Base-by-base conservation (phyloP, 306 rosid genomes). In the Biancaea sappan region DNA sequence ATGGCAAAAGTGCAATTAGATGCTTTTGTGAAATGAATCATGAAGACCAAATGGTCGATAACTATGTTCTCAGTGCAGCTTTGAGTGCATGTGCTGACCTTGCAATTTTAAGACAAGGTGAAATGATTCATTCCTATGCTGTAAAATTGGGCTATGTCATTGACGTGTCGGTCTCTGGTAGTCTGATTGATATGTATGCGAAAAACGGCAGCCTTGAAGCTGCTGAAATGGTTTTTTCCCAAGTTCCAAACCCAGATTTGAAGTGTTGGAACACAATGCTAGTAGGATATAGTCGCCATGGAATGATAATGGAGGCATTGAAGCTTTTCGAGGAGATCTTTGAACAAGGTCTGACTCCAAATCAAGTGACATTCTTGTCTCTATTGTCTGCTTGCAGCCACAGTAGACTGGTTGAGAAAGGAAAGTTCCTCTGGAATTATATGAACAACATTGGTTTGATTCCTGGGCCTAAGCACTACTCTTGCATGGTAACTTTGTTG, bases 251-350 rank as follows among this genome's bases (percentile, higher is more conserved):
- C 57, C 91, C 93, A 25, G 97, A 94, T 82, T 83, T 94, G 81
- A 90, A 81, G 84, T 91, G 96, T 69, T 91, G 92, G 90, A 94
- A 94, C 88, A 70, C 97, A 1, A 91, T 94, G 92, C 92, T 94
- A 12, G 96, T 94, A 59, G 98, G 98, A 83, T 94, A 84, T 64
- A 80, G 92, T 77, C 90, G 84, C 77, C 97, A 89, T 56, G 97
- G 98, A 83, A 82, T 69, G 88, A 87, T 78, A 14, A 80, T 69
- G 62, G 88, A 88, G 69, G 92, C 98, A 63, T 53, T 94, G 53
- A 80, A 83, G 60, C 80, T 88, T 48, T 84, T 91, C 12, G 68
- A 71, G 41, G 83, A 80, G 83, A 83, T 91, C 65, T 62, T 77
- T 47, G 77, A 81, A 77, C 86, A 72, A n/a, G 93, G 91, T 64